Evolutionary conservation across 345 rosid species (phyloP), one percentile per base, ranked within the genome.

Genomic region (Populus alba): DNA sequence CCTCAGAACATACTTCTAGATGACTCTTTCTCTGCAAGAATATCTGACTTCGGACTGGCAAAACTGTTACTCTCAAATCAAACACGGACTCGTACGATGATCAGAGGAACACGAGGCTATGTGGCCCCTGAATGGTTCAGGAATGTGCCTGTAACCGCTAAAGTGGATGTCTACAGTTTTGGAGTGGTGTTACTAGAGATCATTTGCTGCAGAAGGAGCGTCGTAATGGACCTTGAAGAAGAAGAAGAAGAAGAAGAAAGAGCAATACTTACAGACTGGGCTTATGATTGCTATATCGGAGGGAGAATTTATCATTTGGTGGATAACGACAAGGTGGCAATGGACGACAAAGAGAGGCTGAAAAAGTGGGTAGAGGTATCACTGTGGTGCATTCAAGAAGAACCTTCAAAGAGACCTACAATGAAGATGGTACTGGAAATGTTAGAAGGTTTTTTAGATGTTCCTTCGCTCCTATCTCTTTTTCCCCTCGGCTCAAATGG

Each of bases 1-100:
- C 81, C 81, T 53, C 77, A 73, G 66, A 79, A 79, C 47, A 73
- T 66, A 51, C 81, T 73, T 20, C 77, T 79, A 3, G 81, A 79
- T 25, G 68, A 67, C 20, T 12, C 2, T 31, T 35, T 41, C 11
- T 7, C 55, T 0, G 81, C 77, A 13, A 73, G 66, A 47, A 79
- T 79, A 73, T 53, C 81, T 17, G 81, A 67, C 41, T 78, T 78
- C 22, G 81, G 81, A 17, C 39, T 72, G 37, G 73, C 67, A 6
- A 78, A 78, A 22, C 7, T 78, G 73, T 39, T 78, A 15, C 43
- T 18, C 41, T 47, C 43, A 38, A 61, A 55, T 53, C 81, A 73
- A 47, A 53, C 68, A 35, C 72, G 45, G 39, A 78, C 76, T 8
- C 29, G 23, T 20, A 71, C 71, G 1, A 49, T 33, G 27, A 78